Evolutionary conservation across 108 stramenopile genomes (phyloP), one percentile per base, ranked within the genome.

Genomic region (Cyclotella sp.): DNA sequence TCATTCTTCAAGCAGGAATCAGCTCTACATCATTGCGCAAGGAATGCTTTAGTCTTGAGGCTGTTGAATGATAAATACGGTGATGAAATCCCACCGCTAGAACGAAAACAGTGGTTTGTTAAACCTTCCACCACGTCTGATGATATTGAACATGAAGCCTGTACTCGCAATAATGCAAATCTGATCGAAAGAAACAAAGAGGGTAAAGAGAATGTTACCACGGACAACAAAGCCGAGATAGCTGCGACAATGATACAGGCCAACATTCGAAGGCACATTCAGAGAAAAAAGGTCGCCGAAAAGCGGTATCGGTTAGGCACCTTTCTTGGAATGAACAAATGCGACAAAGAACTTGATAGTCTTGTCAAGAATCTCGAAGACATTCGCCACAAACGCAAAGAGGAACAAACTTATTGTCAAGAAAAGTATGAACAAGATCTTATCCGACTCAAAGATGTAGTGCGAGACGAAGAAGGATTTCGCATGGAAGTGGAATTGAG

Each of bases 381-480:
- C 45, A 83, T 90, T 15, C 84, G 79, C 46, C 51, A 70, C 26
- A 86, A 82, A 71, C 80, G 92, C 30, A 88, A 87, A 57, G 86
- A 93, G 59, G 95, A 92, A 58, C 95, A 93, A 82, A 21, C 41
- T 21, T 89, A 93, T 68, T 89, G 93, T 54, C 63, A 72, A 57
- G 91, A 92, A 42, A 87, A 76, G 16, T 96, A 96, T 63, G 84
- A 76, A 22, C 69, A 75, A 57, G 93, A 92, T 29, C 77, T 93
- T 29, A 81, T 70, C 22, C 89, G 85, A 21, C 73, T 94, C 19
- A 89, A 89, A 72, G 87, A 90, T 43, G 82, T 86, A 11, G 90
- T 96, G 11, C 45, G 64, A 44, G 90, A 93, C 49, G 89, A 94
- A 68, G 93, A 93, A 59, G 91, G 93, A 9, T 90, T 92, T 52